Evolutionary conservation across 2,329 filamentous ascomycete genomes (phyloP).

Genomic region (Aspergillus pseudotamarii): DNA sequence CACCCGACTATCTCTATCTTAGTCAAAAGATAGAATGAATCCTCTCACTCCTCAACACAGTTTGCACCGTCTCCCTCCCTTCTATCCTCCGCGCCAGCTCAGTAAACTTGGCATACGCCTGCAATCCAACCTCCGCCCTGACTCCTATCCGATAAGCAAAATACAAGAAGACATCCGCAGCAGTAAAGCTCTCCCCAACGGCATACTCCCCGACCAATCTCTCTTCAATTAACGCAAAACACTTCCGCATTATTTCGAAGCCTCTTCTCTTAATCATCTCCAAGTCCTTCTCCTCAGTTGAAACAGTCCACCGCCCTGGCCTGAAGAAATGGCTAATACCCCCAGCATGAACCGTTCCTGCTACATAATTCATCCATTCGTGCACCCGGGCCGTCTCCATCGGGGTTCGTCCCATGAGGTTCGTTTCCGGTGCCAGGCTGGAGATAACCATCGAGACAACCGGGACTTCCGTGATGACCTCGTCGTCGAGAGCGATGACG

Average conservation of each 20-base stretch:
- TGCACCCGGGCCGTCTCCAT: conserved; percentile 34
- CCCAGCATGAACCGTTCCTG: conserved; percentile 34
- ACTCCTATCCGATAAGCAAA: conserved; percentile 37
- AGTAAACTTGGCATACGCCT: background rate
- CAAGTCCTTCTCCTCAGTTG: background rate
- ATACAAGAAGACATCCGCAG: conserved; percentile 38
- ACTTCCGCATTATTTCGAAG: conserved; percentile 18
- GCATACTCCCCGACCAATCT: conserved; percentile 11
- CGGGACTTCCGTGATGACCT: conserved; percentile 37
- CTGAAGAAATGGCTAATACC: conserved; percentile 30
- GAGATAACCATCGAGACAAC: conserved; percentile 38
- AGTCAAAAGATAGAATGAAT: background rate
- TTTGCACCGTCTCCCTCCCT: background rate
- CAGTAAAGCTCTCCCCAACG: conserved; percentile 35
- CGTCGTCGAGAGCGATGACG: conserved; percentile 28
- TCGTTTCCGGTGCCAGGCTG: conserved; percentile 29
- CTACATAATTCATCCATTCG: conserved; percentile 42
- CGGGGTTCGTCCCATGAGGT: conserved; percentile 32
- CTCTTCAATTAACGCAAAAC: background rate
- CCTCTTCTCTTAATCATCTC: background rate
- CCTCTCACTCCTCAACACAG: background rate
- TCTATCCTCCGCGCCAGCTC: background rate
- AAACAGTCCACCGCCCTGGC: conserved; percentile 25
- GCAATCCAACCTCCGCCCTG: conserved; percentile 22
- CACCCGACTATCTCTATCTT: background rate